Base-by-base conservation (phyloP, 805 yeast species). In the Kodamaea leandrae region DNA sequence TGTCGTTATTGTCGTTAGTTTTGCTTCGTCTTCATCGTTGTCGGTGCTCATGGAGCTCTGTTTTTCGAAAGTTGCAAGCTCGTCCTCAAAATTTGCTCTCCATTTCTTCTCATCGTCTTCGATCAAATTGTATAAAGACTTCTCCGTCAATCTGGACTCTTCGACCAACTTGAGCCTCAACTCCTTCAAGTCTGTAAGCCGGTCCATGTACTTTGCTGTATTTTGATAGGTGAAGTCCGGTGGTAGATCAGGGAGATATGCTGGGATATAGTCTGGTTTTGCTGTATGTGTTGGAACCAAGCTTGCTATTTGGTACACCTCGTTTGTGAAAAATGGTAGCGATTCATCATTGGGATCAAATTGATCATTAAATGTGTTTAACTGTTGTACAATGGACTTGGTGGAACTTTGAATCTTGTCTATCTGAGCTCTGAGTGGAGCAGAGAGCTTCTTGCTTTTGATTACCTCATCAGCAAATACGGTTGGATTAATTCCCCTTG, bases 161-260 rank as follows among this genome's bases (percentile, higher is more conserved):
- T 80, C 81, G 2, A 87, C 90, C 38, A 90, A 68, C 51, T 77
- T 77, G 41, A 84, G 77, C 47, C 91, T 72, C 41, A 91, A 72
- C 43, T 76, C 68, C 48, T 83, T 78, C 45, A 90, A 86, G 53
- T 87, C 91, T 1, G 81, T 76, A 12, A 81, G 63, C 15, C 82
- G 70, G 17, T 77, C 68, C 42, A 81, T 72, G 57, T 69, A 89
- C 47, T 74, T 72, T 0, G 96, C 84, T 0, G 96, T 85, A 42
- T 81, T 76, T 60, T 78, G 80, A 58, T 84, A 91, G 0, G 98
- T 91, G 61, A 90, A 95, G 53, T 88, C 96, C 0, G 98, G 96
- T 1, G 99, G 99, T 20, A 91, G 71, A 9, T 80, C 79, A 0
- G 99, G 99, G 51, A 91, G 65, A 82, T 89, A 89, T 4, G 65